These are phyloP conservation scores for Pichia paraexigua DNA, from an alignment of 805 yeast species.

Conservation along the genomic window DNA sequence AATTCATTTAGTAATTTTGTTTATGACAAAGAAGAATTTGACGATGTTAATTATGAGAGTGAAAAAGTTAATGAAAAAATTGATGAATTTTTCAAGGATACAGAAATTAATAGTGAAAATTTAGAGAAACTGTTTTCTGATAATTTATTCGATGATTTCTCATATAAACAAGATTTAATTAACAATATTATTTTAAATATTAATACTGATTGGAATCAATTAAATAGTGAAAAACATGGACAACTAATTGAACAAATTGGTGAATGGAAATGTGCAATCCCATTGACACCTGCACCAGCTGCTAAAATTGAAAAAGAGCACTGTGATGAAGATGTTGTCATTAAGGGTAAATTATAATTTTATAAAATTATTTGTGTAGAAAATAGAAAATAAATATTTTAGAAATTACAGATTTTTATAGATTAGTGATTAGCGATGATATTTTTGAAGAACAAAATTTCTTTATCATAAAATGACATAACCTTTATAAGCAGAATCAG, in stretches of 20 bases:
- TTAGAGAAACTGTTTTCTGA: slow-evolving; percentile 11
- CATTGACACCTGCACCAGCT: slow-evolving; percentile 52
- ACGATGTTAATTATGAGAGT: slow-evolving; percentile 21
- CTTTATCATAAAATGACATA: neutral
- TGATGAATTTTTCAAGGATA: slow-evolving; percentile 6
- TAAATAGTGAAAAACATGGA: slow-evolving; percentile 13
- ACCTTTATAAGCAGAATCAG: too few relatives aligned
- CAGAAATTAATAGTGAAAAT: slow-evolving; percentile 6
- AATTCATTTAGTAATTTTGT: slow-evolving; percentile 25
- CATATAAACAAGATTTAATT: slow-evolving; percentile 14
- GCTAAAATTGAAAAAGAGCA: slow-evolving; percentile 33
- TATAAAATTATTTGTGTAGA: too few relatives aligned
- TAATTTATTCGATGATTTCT: slow-evolving; percentile 16
- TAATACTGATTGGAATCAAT: slow-evolving; percentile 8
- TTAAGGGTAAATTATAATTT: slow-evolving; percentile 6
- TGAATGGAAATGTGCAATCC: slow-evolving; percentile 47
- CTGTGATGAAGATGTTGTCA: slow-evolving; percentile 15
- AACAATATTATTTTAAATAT: slow-evolving; percentile 12
- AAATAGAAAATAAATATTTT: too few relatives aligned
- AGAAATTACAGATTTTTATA: too few relatives aligned
- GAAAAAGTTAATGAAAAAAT: slow-evolving; percentile 12
- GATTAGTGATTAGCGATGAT: too few relatives aligned
- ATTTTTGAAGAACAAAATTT: neutral
- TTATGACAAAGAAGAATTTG: slow-evolving; percentile 22
- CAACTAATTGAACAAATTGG: slow-evolving; percentile 43